Percentiles rank a stretch among this genome's conserved stretches.
phyloP scores from a whole-genome alignment of 148 eudicot genomes.

The Fallopia convolvulus region DNA sequence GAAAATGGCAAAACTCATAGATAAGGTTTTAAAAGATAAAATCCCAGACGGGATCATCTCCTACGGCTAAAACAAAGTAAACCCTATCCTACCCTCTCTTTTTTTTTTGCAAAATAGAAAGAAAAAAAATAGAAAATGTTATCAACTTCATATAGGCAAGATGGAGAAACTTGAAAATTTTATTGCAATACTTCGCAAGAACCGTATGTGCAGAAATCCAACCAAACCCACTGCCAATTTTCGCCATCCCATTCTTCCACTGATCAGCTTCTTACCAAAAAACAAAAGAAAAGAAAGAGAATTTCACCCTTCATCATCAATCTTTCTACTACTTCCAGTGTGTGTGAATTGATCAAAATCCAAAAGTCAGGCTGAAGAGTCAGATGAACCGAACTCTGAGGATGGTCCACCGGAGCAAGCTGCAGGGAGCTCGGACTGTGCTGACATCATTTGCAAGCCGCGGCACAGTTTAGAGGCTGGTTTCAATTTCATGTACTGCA shows the following conservation, averaged over 20 bases:
- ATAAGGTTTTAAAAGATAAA: constrained; percentile 9
- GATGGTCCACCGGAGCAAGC: constrained; percentile 35
- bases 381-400: constrained; percentile 22
- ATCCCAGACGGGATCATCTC: constrained; percentile 15
- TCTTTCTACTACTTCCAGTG: constrained; percentile 17
- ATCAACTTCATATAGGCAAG: constrained; percentile 20
- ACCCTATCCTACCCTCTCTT: constrained; percentile 20
- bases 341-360: constrained; percentile 15
- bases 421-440: constrained; percentile 24
- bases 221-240: constrained; percentile 2
- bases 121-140: not conserved
- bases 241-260: constrained; percentile 12
- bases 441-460: constrained; percentile 31
- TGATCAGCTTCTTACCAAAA: constrained; percentile 15
- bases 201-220: constrained; percentile 14
- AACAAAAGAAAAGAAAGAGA: constrained; percentile 14
- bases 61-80: constrained; percentile 22
- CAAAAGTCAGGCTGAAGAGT: constrained; percentile 30
- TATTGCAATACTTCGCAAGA: constrained; percentile 27
- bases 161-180: constrained; percentile 26
- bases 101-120: not conserved
- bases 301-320: constrained; percentile 16
- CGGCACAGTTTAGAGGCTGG: constrained; percentile 37
- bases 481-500: constrained; percentile 42
- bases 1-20: constrained; percentile 3